A percentile compares a stretch with the other conserved stretches of the same genome.
phyloP scores from a whole-genome alignment of 1,139 yeast genomes.

The Blastobotrys raffinosifermentans region DNA sequence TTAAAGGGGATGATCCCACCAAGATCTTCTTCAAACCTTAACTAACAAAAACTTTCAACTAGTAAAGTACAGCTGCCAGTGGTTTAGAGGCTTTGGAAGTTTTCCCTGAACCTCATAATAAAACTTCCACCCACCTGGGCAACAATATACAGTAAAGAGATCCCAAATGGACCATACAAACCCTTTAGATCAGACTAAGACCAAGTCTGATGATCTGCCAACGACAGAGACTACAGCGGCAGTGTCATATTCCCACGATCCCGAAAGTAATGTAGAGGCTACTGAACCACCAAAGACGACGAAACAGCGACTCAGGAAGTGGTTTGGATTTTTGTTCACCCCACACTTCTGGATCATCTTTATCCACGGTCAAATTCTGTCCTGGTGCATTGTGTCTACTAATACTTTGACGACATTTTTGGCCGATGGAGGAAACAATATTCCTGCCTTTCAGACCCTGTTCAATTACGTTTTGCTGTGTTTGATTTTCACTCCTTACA shows the following conservation, averaged over 20 bases:
- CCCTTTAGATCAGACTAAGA: too few species aligned
- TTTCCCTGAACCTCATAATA: slow-evolving; percentile 14
- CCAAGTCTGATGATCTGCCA: too few species aligned
- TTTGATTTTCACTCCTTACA: slow-evolving; percentile 36
- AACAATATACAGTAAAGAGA: too few species aligned
- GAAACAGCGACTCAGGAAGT: slow-evolving; percentile 1
- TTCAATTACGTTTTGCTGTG: slow-evolving; percentile 37
- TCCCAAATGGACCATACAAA: too few species aligned
- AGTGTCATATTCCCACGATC: too few species aligned
- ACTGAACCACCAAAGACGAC: too few species aligned
- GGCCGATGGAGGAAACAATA: slow-evolving; percentile 34
- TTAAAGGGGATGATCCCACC: background rate
- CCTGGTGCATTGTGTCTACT: slow-evolving; percentile 38
- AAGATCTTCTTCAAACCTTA: background rate
- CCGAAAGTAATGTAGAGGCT: too few species aligned
- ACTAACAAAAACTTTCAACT: background rate
- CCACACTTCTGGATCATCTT: slow-evolving; percentile 38
- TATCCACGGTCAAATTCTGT: slow-evolving; percentile 38
- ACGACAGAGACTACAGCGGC: too few species aligned
- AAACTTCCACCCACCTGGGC: slow-evolving; percentile 13
- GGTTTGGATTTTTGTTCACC: slow-evolving; percentile 32
- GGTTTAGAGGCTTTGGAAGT: slow-evolving; percentile 16
- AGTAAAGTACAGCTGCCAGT: background rate
- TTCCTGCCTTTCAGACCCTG: slow-evolving; percentile 41
- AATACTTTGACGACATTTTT: slow-evolving; percentile 39